Evolutionary conservation across 129 eudicot species (phyloP).

Genomic region (sunflower (Helianthus annuus)): HanXRQr2.0-SUNRISE NC_035435.2:129687720-129688219

Average conservation of each 20-base stretch:
- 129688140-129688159: slow-evolving; percentile 47
- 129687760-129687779: slow-evolving; percentile 33
- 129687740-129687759: slow-evolving; percentile 59
- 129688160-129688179: slow-evolving; percentile 55
- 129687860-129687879: slow-evolving; percentile 34
- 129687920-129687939: slow-evolving; percentile 36
- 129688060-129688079: slow-evolving; percentile 37
- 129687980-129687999: slow-evolving; percentile 28
- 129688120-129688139: slow-evolving; percentile 34
- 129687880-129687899: slow-evolving; percentile 18
- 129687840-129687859: slow-evolving; percentile 68
- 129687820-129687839: slow-evolving; percentile 57
- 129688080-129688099: slow-evolving; percentile 34
- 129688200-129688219: slow-evolving; percentile 65
- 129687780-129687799: slow-evolving; percentile 49
- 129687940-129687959: slow-evolving; percentile 52
- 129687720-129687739: slow-evolving; percentile 58
- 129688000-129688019: slow-evolving; percentile 44
- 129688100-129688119: slow-evolving; percentile 24
- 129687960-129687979: slow-evolving; percentile 44
- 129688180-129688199: slow-evolving; percentile 37
- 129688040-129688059: slow-evolving; percentile 9
- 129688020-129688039: slow-evolving; percentile 40
- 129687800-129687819: slow-evolving; percentile 43
- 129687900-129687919: slow-evolving; percentile 40